A percentile compares a stretch with the other conserved stretches of the same genome.
phyloP scores from a whole-genome alignment of 768 basidiomycete genomes.

The Chalciporus piperatus region DNA sequence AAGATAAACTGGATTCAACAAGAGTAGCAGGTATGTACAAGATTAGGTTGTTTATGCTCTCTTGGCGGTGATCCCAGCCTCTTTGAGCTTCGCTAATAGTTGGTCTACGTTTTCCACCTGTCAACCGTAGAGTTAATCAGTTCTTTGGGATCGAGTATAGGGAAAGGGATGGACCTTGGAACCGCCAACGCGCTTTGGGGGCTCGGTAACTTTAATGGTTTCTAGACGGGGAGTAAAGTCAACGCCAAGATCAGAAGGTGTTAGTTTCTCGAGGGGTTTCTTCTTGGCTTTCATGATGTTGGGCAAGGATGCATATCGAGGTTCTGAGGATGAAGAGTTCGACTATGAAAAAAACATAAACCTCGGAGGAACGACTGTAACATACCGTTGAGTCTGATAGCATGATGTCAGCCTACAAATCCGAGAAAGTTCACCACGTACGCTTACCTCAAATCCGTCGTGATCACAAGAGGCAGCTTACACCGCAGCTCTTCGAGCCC shows the following conservation, averaged over 20 bases:
- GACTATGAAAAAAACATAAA: not conserved
- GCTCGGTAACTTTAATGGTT: conserved; percentile 85
- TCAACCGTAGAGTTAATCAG: not conserved
- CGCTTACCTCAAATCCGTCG: conserved; percentile 86
- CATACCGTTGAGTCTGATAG: conserved; percentile 68
- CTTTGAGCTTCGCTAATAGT: conserved; percentile 83
- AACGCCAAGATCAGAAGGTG: conserved; percentile 73
- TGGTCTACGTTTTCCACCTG: conserved; percentile 86
- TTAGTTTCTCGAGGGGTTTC: conserved; percentile 87
- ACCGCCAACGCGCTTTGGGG: conserved; percentile 87
- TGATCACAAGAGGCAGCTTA: conserved; percentile 79
- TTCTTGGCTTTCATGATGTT: conserved; percentile 99
- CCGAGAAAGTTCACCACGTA: not conserved
- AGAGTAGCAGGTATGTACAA: conserved; percentile 6
- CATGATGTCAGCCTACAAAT: not conserved
- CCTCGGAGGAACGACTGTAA: not conserved
- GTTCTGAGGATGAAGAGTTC: conserved; percentile 51
- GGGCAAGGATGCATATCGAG: conserved; percentile 94
- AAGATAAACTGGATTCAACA: not conserved
- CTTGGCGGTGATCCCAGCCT: conserved; percentile 58
- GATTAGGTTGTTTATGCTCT: conserved; percentile 13
- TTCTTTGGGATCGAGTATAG: not conserved
- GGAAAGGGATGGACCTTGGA: conserved; percentile 55
- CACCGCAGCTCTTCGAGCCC: conserved; percentile 83
- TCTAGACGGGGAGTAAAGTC: conserved; percentile 83